These are phyloP conservation scores for Cotoneaster glaucophyllus DNA, from an alignment of 306 rosid genomes.

Conservation along the genomic window DNA sequence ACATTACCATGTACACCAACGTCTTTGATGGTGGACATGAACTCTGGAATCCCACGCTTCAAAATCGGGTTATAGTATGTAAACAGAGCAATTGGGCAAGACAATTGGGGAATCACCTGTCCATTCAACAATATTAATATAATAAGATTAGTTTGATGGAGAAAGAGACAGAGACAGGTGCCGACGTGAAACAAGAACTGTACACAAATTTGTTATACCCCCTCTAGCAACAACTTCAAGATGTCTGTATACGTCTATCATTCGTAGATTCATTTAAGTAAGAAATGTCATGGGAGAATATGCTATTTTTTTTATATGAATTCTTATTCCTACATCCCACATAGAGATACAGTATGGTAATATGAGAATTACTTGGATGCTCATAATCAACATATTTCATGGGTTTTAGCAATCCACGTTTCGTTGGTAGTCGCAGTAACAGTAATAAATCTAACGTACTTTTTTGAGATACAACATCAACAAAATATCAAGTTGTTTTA, in stretches of 20 bases:
- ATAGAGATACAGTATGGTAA: not conserved
- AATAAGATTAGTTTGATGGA: not conserved
- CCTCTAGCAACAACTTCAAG: not conserved
- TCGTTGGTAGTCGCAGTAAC: not conserved
- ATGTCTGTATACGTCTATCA: not conserved
- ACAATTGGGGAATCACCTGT: conserved; percentile 79
- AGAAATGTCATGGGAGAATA: not conserved
- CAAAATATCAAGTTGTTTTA: conserved; percentile 1
- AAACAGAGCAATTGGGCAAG: conserved; percentile 83
- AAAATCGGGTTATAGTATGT: conserved; percentile 87
- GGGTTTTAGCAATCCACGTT: not conserved
- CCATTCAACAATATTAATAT: conserved; percentile 19
- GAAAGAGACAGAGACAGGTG: not conserved
- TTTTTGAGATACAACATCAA: not conserved
- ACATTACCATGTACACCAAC: conserved; percentile 69
- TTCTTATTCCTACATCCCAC: not conserved
- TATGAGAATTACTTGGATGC: not conserved
- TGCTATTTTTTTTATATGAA: not conserved
- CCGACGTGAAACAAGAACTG: not conserved
- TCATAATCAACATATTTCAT: not conserved
- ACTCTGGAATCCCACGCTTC: conserved; percentile 66
- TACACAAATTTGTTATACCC: too few species aligned
- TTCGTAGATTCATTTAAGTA: not conserved
- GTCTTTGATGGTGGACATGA: conserved; percentile 65
- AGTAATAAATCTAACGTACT: not conserved